A percentile compares a stretch with the other conserved stretches of the same genome.
Conservation (phyloP, 2,329 filamentous ascomycete genomes). For the Tolypocladium album region DNA sequence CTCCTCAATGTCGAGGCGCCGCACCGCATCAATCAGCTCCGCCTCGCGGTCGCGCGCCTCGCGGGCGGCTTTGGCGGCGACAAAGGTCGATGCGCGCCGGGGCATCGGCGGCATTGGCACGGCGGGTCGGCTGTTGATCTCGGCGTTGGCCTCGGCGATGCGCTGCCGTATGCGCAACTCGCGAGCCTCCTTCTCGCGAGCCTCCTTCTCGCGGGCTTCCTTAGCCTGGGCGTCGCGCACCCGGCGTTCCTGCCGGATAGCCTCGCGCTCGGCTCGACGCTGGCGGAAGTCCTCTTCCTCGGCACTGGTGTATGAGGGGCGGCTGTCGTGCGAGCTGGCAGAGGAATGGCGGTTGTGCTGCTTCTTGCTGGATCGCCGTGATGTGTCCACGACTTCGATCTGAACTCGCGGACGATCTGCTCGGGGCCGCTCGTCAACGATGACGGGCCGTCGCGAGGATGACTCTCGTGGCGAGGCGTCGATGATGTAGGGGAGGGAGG, state of each 20-base stretch:
- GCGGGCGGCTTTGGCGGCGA: conserved; percentile 11
- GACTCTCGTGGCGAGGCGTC: conserved; percentile 13
- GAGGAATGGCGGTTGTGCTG: conserved; percentile 26
- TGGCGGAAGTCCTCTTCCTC: conserved; percentile 16
- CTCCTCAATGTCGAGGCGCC: conserved; percentile 20
- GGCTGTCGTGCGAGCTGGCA: conserved; percentile 22
- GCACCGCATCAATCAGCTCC: conserved; percentile 23
- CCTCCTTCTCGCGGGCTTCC: conserved; percentile 9
- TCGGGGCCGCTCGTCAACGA: conserved; percentile 25
- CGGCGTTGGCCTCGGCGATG: conserved; percentile 30
- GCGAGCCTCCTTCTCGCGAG: conserved; percentile 16
- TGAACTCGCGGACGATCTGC: conserved; percentile 17
- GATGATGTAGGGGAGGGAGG: conserved; percentile 13
- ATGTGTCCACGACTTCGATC: conserved; percentile 25
- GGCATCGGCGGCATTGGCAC: conserved; percentile 16
- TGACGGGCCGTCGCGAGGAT: conserved; percentile 20
- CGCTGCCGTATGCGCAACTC: conserved; percentile 14
- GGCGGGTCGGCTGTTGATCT: conserved; percentile 26
- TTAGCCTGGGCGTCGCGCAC: conserved; percentile 8
- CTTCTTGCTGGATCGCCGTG: conserved; percentile 12
- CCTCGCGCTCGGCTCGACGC: conserved; percentile 13
- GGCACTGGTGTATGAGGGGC: conserved; percentile 17
- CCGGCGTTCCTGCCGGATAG: conserved; percentile 13
- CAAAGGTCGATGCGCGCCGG: conserved; percentile 12
- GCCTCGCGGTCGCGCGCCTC: conserved; percentile 10